These are phyloP conservation scores for Dictyostelium discoideum DNA, from an alignment of 78 protist species.

Conservation along the genomic window DNA sequence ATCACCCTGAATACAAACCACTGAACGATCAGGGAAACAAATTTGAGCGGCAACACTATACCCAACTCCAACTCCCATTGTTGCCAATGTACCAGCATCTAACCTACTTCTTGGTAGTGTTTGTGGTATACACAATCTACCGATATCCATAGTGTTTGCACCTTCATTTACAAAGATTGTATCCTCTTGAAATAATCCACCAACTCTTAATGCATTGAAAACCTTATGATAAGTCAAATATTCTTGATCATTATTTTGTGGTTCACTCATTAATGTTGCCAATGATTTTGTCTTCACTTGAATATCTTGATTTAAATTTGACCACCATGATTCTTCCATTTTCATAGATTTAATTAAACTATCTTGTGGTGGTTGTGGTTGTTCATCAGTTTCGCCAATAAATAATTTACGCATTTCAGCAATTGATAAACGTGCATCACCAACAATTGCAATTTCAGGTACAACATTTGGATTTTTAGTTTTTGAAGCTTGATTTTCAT, in stretches of 20 bases:
- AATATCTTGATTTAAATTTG: conserved; percentile 5
- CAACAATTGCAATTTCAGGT: conserved; percentile 6
- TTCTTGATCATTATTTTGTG: conserved; percentile 16
- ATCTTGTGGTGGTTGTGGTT: background rate
- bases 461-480: background rate
- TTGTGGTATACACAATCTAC: conserved; percentile 58
- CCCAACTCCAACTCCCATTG: conserved; percentile 89
- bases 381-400: background rate
- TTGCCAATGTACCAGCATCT: conserved; percentile 82
- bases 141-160: conserved; percentile 87
- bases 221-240: conserved; percentile 75
- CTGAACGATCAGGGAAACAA: background rate
- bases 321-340: conserved; percentile 52
- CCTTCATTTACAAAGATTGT: conserved; percentile 78
- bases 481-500: background rate
- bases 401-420: conserved; percentile 14
- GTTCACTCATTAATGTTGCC: background rate
- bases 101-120: conserved; percentile 54
- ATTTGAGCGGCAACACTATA: conserved; percentile 79
- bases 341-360: background rate
- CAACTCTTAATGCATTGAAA: conserved; percentile 13
- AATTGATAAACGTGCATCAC: conserved; percentile 30
- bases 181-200: conserved; percentile 17
- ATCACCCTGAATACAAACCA: conserved; percentile 80
- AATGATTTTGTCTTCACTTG: conserved; percentile 1